Base-by-base conservation (phyloP, 1,139 yeast genomes). In the Pichia cactophila region DNA sequence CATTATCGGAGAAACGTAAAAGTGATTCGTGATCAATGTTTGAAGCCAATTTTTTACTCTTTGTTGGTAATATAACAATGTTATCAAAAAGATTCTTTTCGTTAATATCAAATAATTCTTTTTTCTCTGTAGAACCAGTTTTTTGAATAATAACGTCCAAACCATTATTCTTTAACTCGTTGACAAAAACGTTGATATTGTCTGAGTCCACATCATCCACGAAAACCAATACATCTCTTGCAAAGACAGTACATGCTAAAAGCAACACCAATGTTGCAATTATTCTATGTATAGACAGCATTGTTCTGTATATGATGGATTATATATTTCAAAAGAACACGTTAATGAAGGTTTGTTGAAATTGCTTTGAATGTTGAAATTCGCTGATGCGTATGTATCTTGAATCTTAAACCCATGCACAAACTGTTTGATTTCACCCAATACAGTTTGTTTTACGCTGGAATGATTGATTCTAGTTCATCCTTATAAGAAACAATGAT, bases 1-100 rank as follows among this genome's bases (percentile, higher is more conserved):
- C 86, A 20, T 70, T 70, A 59, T 77, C 69, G 56, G 83, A 72
- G 60, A 81, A 87, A 41, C 78, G 71, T 47, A 81, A 59, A 45
- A 84, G 59, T 31, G 69, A 68, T 41, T 70, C 68, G 17, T 76
- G 76, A 17, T 49, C 48, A 16, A 61, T 43, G n/a, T 49, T 42
- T 26, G 50, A 28, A 2, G 60, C 54, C 16, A 81, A 41, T 58
- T 61, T 58, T 67, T 73, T 56, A 60, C 60, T 62, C 49, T 69
- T 73, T 12, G 71, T 58, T 28, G 88, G 87, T 46, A 81, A 70
- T 28, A 84, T 54, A 36, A 83, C 60, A 49, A 83, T 55, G 57
- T 80, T 79, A 4, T 46, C 16, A 20, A 42, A 49, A 9, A 42
- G 12, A 7, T 35, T 33, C 2, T 46, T 28, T 6, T 28, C 43